Evolutionary conservation across 768 basidiomycete genomes (phyloP), one percentile per base, ranked within the genome.

Genomic region (Suillus hirtellus): DNA sequence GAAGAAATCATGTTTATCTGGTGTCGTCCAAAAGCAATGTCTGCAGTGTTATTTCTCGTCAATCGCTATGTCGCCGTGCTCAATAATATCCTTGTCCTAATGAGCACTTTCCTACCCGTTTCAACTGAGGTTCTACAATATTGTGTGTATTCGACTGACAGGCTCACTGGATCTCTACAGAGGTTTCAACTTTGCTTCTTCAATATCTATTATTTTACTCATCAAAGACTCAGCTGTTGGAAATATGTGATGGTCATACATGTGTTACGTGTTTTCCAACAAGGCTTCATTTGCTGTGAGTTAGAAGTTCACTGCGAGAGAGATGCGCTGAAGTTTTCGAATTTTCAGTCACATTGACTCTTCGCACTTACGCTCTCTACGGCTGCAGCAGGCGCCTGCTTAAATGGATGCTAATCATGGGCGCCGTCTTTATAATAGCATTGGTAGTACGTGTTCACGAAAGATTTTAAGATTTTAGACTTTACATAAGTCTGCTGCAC

Each of bases 321-420:
- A 49, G 17, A 40, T 6, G 3, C 35, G 10, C 10, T 9, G 14
- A 27, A 19, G 1, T 27, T 64, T n/a, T 6, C 31, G 83, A 31
- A 52, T 37, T 38, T n/a, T 10, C 10, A 84, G 81, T 76, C 61
- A 76, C 81, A 35, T 74, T 85, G 31, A 77, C 77, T 12, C 69
- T 83, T 50, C 81, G 85, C 49, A 82, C 82, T 52, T 81, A 79
- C 62, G 85, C 86, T 4, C 69, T 87, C 19, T 86, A 84, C 63
- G 73, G 75, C 15, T 68, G 79, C 34, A 79, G 78, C n/a, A 64
- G 73, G 47, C 73, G 75, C 24, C 69, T 84, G 46, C 63, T 81
- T 19, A 62, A 67, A 5, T 73, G 70, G 42, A 69, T 85, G 70
- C 19, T 80, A 1, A 68, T 70, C 12, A 71, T 73, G 27, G 79